These are phyloP conservation scores for Podila minutissima DNA, from an alignment of 192 early-diverging fungal species.

Conservation along the genomic window DNA sequence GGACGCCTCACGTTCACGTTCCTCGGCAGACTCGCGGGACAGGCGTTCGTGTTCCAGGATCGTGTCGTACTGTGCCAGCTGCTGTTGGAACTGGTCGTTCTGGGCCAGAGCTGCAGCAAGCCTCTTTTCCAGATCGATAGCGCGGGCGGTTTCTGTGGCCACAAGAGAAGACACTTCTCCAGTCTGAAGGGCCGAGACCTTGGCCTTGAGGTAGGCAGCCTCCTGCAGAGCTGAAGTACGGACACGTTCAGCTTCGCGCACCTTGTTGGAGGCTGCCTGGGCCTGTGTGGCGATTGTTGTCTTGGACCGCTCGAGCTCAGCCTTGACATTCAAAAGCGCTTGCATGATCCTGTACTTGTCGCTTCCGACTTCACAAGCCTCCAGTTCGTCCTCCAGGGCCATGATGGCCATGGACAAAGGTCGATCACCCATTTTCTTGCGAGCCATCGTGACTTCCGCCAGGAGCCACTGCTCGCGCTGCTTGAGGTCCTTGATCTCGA, in stretches of 20 bases:
- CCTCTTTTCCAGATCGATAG: conserved; percentile 54
- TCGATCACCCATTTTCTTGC: conserved; percentile 37
- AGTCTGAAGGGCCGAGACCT: conserved; percentile 56
- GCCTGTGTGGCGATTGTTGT: conserved; percentile 55
- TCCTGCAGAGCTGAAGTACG: conserved; percentile 64
- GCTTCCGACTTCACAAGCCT: conserved; percentile 49
- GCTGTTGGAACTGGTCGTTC: conserved; percentile 43
- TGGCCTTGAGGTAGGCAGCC: conserved; percentile 63
- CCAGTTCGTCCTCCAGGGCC: conserved; percentile 35
- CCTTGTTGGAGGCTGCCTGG: conserved; percentile 56
- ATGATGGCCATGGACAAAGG: conserved; percentile 36
- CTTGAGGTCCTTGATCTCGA: conserved; percentile 24
- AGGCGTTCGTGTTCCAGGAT: conserved; percentile 55
- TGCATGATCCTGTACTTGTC: conserved; percentile 63
- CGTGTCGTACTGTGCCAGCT: conserved; percentile 57
- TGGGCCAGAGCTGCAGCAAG: conserved; percentile 51
- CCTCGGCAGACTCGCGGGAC: conserved; percentile 56
- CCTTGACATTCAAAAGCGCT: conserved; percentile 57
- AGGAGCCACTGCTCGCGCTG: conserved; percentile 48
- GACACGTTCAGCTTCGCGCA: conserved; percentile 58
- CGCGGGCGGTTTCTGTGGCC: conserved; percentile 53
- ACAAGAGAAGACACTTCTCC: conserved; percentile 46
- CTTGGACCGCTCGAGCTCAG: conserved; percentile 59
- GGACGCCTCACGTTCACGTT: conserved; percentile 54
- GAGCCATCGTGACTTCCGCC: conserved; percentile 33